Percentiles rank a stretch among this genome's conserved stretches.
Conservation (phyloP, 1,284 basidiomycete species). For the Puccinia polysora region DNA sequence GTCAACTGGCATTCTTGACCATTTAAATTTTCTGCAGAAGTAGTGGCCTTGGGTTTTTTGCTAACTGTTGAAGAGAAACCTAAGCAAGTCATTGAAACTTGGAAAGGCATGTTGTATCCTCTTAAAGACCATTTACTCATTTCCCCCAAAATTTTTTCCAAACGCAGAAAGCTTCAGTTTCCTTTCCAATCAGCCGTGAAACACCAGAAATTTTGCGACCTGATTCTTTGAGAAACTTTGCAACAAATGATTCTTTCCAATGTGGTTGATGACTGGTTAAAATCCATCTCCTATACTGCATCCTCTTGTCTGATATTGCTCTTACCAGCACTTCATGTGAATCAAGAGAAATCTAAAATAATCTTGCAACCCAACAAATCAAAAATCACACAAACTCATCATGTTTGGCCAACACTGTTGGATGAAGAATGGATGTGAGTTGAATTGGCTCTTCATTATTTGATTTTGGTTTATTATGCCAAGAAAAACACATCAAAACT, state of each 20-base stretch:
- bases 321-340: constrained; percentile 88
- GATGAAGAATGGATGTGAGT: constrained; percentile 99
- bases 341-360: no score
- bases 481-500: constrained; percentile 99
- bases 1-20: neutral
- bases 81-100: constrained; percentile 97
- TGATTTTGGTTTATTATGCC: no score
- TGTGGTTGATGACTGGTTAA: constrained; percentile 96
- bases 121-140: constrained; percentile 95
- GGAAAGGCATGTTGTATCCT: constrained; percentile 89
- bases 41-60: constrained; percentile 91
- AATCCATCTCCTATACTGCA: constrained; percentile 96
- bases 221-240: constrained; percentile 82
- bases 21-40: constrained; percentile 75
- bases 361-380: constrained; percentile 63
- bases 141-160: no score
- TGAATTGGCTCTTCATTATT: constrained; percentile 91
- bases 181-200: constrained; percentile 99
- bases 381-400: constrained; percentile 91
- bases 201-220: constrained; percentile 99
- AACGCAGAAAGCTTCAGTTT: constrained; percentile 93
- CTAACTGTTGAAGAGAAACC: constrained; percentile 98
- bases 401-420: constrained; percentile 89
- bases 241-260: constrained; percentile 99
- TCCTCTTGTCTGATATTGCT: constrained; percentile 95